These are phyloP conservation scores for Alternaria metachromatica DNA, from an alignment of 2,329 filamentous ascomycete species.

Conservation along the genomic window DNA sequence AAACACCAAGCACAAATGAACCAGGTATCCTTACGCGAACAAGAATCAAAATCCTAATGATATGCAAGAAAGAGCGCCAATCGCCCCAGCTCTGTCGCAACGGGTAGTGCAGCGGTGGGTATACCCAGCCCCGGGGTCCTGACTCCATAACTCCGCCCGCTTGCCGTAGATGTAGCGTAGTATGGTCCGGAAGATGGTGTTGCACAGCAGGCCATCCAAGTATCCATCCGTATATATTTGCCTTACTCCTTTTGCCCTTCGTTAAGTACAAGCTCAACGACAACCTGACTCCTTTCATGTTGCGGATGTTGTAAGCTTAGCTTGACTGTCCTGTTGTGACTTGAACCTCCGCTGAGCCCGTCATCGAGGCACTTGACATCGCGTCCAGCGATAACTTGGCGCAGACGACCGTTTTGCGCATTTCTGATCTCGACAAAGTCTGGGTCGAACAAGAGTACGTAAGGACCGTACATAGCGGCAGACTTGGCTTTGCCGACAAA, in stretches of 20 bases:
- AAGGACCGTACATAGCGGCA: constrained; percentile 89
- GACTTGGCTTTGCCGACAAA: constrained; percentile 93
- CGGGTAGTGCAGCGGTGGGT: not conserved
- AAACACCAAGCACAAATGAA: not conserved
- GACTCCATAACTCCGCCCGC: constrained; percentile 1
- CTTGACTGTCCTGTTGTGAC: constrained; percentile 77
- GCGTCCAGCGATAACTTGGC: constrained; percentile 91
- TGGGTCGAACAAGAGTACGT: constrained; percentile 90
- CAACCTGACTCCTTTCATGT: constrained; percentile 80
- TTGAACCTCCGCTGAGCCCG: constrained; percentile 46
- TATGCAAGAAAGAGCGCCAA: not conserved
- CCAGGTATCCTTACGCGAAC: not conserved
- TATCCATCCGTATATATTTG: not conserved
- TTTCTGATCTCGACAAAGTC: constrained; percentile 98
- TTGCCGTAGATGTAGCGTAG: not conserved
- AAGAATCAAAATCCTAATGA: not conserved
- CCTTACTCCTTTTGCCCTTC: constrained; percentile 72
- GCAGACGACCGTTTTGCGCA: constrained; percentile 89
- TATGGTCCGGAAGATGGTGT: not conserved
- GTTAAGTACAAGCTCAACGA: constrained; percentile 91
- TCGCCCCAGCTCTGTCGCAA: not conserved
- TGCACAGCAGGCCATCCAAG: not conserved
- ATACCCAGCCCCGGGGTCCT: not conserved
- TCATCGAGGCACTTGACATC: constrained; percentile 93
- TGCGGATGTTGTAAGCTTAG: constrained; percentile 95